phyloP scores from a whole-genome alignment of 495 filamentous ascomycete species.

The Aspergillus saccharolyticus region DNA sequence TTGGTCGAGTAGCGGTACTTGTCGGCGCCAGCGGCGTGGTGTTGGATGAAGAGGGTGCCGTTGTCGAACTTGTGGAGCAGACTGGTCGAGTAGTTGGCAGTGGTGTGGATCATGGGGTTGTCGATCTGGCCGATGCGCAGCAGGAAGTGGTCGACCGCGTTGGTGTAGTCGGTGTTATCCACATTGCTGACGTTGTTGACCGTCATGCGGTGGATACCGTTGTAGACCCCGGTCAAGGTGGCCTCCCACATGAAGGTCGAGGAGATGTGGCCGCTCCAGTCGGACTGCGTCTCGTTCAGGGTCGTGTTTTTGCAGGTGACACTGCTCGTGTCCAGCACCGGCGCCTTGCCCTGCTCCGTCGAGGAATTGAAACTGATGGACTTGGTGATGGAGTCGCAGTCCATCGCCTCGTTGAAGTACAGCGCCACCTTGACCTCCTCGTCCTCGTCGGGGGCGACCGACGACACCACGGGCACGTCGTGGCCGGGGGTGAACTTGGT shows the following conservation, averaged over 20 bases:
- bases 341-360: conserved; percentile 34
- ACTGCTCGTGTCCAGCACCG: conserved; percentile 34
- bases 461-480: conserved; percentile 52
- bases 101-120: conserved; percentile 56
- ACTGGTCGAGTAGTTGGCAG: conserved; percentile 54
- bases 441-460: conserved; percentile 32
- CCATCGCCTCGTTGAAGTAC: conserved; percentile 58
- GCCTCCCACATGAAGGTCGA: conserved; percentile 49
- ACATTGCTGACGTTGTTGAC: conserved; percentile 49
- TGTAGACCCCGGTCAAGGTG: conserved; percentile 50
- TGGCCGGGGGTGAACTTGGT: conserved; percentile 61
- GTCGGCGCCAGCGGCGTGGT: conserved; percentile 60
- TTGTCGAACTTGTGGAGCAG: conserved; percentile 40
- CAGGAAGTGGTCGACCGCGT: conserved; percentile 51
- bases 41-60: conserved; percentile 45
- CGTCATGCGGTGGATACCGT: conserved; percentile 59
- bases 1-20: conserved; percentile 59
- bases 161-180: conserved; percentile 34
- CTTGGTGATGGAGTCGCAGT: conserved; percentile 49
- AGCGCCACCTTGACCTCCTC: conserved; percentile 46
- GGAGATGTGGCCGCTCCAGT: conserved; percentile 42
- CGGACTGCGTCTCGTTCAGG: conserved; percentile 16
- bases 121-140: conserved; percentile 51
- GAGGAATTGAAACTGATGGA: conserved; percentile 50
- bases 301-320: conserved; percentile 39